Evolutionary conservation across 257 asterid genomes (phyloP).

Genomic region (Solanum okadae): DNA sequence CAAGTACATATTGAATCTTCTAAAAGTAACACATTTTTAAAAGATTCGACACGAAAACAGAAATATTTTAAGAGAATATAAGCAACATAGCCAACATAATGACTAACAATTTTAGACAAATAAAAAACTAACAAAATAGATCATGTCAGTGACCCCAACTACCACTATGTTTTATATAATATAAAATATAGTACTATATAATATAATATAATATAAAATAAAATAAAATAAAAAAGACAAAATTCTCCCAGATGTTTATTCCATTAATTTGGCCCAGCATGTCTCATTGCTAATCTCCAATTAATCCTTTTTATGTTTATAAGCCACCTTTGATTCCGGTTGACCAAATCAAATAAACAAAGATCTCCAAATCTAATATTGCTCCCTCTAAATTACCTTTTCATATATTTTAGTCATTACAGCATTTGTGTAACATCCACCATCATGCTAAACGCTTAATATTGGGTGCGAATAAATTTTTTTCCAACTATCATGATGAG

Average conservation of each 20-base stretch:
- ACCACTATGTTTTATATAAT: not conserved
- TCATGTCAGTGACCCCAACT: not conserved
- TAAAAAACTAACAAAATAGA: not conserved
- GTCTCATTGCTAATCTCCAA: not conserved
- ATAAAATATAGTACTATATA: not conserved
- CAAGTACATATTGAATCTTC: not conserved
- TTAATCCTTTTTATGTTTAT: not conserved
- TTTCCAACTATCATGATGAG: not conserved
- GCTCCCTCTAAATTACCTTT: not conserved
- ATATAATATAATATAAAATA: too few relatives aligned
- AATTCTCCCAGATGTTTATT: not conserved
- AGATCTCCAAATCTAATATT: not conserved
- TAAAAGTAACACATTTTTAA: not conserved
- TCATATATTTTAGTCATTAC: not conserved
- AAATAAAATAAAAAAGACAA: not conserved
- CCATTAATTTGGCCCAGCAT: not conserved
- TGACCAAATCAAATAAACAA: not conserved
- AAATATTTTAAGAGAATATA: fast-evolving
- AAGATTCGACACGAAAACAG: fast-evolving
- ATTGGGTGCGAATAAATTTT: not conserved
- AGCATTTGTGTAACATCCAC: not conserved
- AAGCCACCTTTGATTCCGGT: not conserved
- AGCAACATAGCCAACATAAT: too few relatives aligned
- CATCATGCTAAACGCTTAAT: not conserved
- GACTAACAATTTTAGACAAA: not conserved